These are phyloP conservation scores for Plasmodium knowlesi DNA, from an alignment of 169 alveolate genomes.

Conservation along the genomic window DNA sequence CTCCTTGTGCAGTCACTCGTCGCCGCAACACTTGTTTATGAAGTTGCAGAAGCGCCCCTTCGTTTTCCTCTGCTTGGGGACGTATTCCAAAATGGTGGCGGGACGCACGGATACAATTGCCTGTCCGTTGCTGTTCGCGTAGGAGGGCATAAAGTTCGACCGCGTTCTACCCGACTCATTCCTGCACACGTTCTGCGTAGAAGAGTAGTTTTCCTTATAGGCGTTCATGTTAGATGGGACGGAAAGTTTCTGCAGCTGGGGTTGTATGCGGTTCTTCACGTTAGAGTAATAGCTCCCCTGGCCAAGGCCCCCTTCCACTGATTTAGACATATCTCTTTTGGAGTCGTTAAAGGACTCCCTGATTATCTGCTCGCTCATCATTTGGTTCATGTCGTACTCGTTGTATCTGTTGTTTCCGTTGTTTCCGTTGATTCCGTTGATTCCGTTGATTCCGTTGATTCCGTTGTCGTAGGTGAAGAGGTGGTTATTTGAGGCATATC, in stretches of 20 bases:
- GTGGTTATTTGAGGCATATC: neutral
- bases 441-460: constrained; percentile 1
- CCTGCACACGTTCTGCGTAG: constrained; percentile 21
- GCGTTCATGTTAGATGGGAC: constrained; percentile 43
- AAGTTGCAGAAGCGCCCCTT: constrained; percentile 36
- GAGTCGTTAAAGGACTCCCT: constrained; percentile 20
- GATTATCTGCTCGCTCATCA: constrained; percentile 4
- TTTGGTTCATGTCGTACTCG: constrained; percentile 3
- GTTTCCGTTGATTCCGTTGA: neutral
- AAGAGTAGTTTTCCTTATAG: constrained; percentile 37
- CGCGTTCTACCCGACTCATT: constrained; percentile 2
- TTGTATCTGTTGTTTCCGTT: neutral
- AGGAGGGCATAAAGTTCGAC: constrained; percentile 52
- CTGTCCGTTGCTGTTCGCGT: constrained; percentile 72
- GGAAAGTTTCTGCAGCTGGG: neutral
- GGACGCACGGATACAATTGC: constrained; percentile 75
- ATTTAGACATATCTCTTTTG: neutral
- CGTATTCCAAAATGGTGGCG: constrained; percentile 66
- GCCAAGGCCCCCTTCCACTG: neutral
- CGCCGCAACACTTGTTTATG: constrained; percentile 65
- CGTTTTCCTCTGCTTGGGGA: constrained; percentile 37
- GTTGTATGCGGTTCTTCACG: constrained; percentile 10
- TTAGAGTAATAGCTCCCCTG: neutral
- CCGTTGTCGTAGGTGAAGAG: neutral
- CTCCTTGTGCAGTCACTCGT: neutral